Base-by-base conservation (phyloP, 352 stramenopile species). In the Phytophthora fragariaefolia region DNA sequence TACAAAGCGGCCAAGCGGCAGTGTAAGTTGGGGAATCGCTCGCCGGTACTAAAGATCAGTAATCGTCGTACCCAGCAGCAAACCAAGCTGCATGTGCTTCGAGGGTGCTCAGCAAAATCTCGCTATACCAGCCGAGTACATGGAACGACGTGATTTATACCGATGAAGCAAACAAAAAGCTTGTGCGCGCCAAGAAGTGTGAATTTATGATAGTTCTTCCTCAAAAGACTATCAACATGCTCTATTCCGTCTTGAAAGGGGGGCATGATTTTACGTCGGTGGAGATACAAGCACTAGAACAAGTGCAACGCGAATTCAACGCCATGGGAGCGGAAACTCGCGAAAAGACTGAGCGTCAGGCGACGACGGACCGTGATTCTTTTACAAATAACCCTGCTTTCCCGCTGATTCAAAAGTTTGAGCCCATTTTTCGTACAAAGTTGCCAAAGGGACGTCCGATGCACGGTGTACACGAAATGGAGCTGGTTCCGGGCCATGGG, bases 91-190 rank as follows among this genome's bases (percentile, higher is more conserved):
- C 42, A 40, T 40, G 32, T 40, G 32, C 32, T 62, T 20, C 42
- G 42, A 15, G 55, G 55, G 15, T 13, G 30, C 20, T 3, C 4
- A 13, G 49, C 28, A 20, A 51, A 52, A 26, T 2, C 3, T 10
- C 43, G 10, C 27, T 4, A 62, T 22, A 2, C 46, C n/a, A 47
- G 54, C 6, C 36, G n/a, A 36, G 27, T 47, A 6, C 27, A 62
- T 10, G 26, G 53, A 8, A 50, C 26, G 24, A 60, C 53, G 7
- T 9, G 12, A 6, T 47, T 38, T 15, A 62, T 52, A 6, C 47
- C 27, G 10, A 46, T 46, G 27, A 62, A 62, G 12, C 40, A 53
- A 23, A 42, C 54, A 46, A 52, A n/a, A 53, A 62, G 24, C 12
- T 40, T n/a, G 9, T 17, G 2, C 10, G 32, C 32, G 13, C 10